These are phyloP conservation scores for Stromatinia cepivora DNA, from an alignment of 2,329 filamentous ascomycete species.

Conservation along the genomic window DNA sequence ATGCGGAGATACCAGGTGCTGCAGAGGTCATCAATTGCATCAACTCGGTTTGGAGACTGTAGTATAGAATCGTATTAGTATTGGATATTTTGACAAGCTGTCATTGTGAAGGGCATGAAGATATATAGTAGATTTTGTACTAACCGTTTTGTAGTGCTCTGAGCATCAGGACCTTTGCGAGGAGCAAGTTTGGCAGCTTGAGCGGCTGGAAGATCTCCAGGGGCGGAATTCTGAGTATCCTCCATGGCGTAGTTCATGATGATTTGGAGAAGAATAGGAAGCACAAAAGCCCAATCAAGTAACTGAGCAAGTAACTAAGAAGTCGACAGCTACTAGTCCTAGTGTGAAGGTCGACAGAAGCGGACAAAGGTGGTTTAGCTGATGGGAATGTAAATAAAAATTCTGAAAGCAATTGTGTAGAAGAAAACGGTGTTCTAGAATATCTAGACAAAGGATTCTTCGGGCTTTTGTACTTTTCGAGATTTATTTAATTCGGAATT, in stretches of 20 bases:
- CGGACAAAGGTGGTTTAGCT: slow-evolving; percentile 30
- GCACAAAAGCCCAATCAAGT: slow-evolving; percentile 1
- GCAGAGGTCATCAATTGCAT: slow-evolving; percentile 98
- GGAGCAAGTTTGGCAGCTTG: slow-evolving; percentile 62
- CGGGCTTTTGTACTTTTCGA: neutral
- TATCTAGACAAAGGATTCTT: slow-evolving; percentile 16
- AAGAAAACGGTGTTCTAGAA: slow-evolving; percentile 18
- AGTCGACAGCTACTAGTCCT: neutral
- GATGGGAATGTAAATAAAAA: slow-evolving; percentile 25
- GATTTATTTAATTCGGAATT: neutral
- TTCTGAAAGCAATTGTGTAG: slow-evolving; percentile 30
- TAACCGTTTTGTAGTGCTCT: slow-evolving; percentile 78
- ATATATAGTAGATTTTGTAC: slow-evolving; percentile 27
- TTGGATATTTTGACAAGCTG: neutral
- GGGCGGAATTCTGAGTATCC: slow-evolving; percentile 67
- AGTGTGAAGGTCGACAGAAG: slow-evolving; percentile 18
- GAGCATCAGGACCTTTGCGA: slow-evolving; percentile 62
- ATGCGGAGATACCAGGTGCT: slow-evolving; percentile 90
- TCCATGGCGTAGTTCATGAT: slow-evolving; percentile 49
- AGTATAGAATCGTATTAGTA: neutral
- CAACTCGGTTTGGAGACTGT: slow-evolving; percentile 89
- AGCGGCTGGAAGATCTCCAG: slow-evolving; percentile 52
- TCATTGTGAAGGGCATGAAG: neutral
- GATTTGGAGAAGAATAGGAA: slow-evolving; percentile 11
- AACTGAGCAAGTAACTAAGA: neutral